These are phyloP conservation scores for Zanthoxylum bungeanum DNA, from an alignment of 345 rosid species.

Conservation along the genomic window DNA sequence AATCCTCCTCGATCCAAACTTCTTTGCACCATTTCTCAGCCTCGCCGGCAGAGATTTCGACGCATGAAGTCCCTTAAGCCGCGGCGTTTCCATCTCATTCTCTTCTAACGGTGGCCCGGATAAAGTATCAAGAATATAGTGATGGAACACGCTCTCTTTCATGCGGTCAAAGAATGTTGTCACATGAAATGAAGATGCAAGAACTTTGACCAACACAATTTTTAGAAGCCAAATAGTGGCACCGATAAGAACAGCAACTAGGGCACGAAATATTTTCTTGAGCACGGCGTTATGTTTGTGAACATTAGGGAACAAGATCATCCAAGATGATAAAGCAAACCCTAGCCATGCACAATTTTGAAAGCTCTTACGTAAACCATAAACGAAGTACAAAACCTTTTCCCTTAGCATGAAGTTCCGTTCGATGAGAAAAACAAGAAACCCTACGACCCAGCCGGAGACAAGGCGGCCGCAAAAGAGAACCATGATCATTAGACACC, in stretches of 20 bases:
- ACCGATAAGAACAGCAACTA: conserved; percentile 37
- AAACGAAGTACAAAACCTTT: conserved; percentile 30
- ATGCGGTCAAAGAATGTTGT: conserved; percentile 60
- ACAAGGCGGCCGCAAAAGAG: conserved; percentile 26
- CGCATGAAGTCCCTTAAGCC: not conserved
- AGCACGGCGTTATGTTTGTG: conserved; percentile 33
- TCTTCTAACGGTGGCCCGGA: conserved; percentile 46
- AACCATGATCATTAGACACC: conserved; percentile 22
- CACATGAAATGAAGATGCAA: conserved; percentile 57
- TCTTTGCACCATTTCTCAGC: conserved; percentile 17
- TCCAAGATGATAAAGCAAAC: conserved; percentile 23
- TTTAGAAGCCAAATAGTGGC: conserved; percentile 58
- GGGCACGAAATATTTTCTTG: conserved; percentile 24
- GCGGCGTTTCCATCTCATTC: conserved; percentile 16
- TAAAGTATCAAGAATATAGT: conserved; percentile 45
- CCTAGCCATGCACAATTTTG: conserved; percentile 31
- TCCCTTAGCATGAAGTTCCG: conserved; percentile 31
- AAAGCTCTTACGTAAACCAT: conserved; percentile 29
- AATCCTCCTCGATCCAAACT: conserved; percentile 27
- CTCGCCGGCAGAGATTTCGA: conserved; percentile 28
- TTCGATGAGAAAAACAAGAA: conserved; percentile 28
- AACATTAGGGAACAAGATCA: conserved; percentile 27
- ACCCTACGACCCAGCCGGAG: conserved; percentile 27
- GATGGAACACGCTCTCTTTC: conserved; percentile 56
- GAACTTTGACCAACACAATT: conserved; percentile 45